Evolutionary conservation across 495 filamentous ascomycete species (phyloP), one percentile per base, ranked within the genome.

Genomic region (Chaetomium cochliodes): DNA sequence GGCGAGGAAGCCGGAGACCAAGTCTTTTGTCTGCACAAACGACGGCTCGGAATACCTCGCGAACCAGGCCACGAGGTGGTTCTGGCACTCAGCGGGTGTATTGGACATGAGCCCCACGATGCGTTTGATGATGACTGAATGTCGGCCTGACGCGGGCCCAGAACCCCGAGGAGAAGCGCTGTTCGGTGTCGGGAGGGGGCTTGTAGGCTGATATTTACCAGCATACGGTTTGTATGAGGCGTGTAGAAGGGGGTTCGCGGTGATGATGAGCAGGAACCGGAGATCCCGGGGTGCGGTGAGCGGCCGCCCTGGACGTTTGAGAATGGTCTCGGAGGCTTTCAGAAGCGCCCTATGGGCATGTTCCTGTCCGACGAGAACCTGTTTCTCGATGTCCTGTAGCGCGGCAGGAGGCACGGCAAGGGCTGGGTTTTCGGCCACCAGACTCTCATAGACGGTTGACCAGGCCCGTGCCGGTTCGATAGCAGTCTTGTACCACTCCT

Each of bases 41-140:
- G 87, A 85, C 26, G 77, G 69, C 41, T 88, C 82, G 5, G 91
- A 84, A 64, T 88, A 88, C 53, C 88, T 84, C 42, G 90, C 86
- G 66, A 96, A 87, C 92, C 92, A 97, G 18, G 84, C 85, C n/a
- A 93, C 83, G n/a, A 97, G 76, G 65, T 90, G 86, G 60, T 88
- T 88, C 70, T 96, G 92, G 69, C 90, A 92, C 49, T 88, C 84
- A 69, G 84, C 86, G 0, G 91, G 82, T 16, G 90, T 74, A 74
- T 96, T 91, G 3, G 91, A 87, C 50, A 96, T 65, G 30, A 97
- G 74, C 8, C 93, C 93, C 25, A 96, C 71, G 56, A 96, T 88
- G 52, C 93, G 84, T 71, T 97, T 97, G 70, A 94, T 83, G 63
- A 97, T 90, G 18, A 88, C 88, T n/a, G 90, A 89, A 68, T 94